Base-by-base conservation (phyloP, 2,329 filamentous ascomycete species). In the Tetracladium maxilliforme region DNA sequence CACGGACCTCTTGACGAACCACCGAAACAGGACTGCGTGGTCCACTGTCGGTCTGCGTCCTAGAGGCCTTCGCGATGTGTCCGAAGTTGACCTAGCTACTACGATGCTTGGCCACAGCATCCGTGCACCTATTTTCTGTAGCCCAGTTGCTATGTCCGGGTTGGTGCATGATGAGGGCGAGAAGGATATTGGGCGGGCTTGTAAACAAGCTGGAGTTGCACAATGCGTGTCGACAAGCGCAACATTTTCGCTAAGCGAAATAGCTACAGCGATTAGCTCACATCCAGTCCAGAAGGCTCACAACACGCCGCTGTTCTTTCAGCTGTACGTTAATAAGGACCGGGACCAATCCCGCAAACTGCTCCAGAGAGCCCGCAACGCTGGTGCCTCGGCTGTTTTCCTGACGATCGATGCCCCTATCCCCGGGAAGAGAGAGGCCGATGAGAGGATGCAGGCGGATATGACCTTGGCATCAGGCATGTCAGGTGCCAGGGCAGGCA, bases 131-230 rank as follows among this genome's bases (percentile, higher is more conserved):
- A 52, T 79, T 16, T 77, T 77, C 41, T 62, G 68, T 32, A 63
- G 66, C 17, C 72, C 73, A 1, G 69, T 71, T 3, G 69, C 69
- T 3, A 70, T 77, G 62, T 70, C 67, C 4, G 61, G 57, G 25
- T 45, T 76, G 27, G 67, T 72, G 23, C 70, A 79, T 37, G 58
- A 64, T 0, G 61, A 72, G 14, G 74, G 72, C n/a, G 73, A 79
- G 44, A 51, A 58, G 18, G 68, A 57, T 10, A 52, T 74, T 10
- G 67, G 58, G 1, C 49, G 55, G 14, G 70, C 60, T 1, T 65
- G 64, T 30, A 50, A 53, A 25, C 47, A 39, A 3, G 47, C 56
- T 10, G 61, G 64, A 1, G 57, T 74, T 6, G 58, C 71, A 16
- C 67, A 74, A 37, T 65, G 64, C 25, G 52, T 78, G 21, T 70